Conservation (phyloP, 2,329 filamentous ascomycete species). For the Diaporthe humulicola region DNA sequence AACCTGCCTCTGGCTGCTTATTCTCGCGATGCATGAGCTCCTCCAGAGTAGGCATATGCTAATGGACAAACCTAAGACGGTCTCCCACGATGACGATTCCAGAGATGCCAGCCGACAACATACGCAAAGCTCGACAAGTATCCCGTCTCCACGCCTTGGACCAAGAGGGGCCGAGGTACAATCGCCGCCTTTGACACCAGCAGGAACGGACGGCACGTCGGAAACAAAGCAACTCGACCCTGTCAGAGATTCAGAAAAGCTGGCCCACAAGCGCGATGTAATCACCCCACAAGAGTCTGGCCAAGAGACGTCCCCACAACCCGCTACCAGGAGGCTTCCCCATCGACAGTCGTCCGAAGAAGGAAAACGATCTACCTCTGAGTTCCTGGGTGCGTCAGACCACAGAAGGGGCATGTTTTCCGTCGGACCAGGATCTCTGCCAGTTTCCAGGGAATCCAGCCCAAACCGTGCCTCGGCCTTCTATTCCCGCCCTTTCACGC, state of each 20-base stretch:
- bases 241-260: conserved; percentile 37
- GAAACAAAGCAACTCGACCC: conserved; percentile 48
- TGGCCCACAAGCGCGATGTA: conserved; percentile 45
- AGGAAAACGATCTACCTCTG: conserved; percentile 39
- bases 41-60: conserved; percentile 36
- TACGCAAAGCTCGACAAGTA: conserved; percentile 74
- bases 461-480: conserved; percentile 72
- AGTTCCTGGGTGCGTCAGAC: conserved; percentile 43
- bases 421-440: conserved; percentile 65
- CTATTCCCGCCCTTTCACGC: conserved; percentile 82
- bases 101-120: conserved; percentile 73
- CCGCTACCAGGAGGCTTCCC: conserved; percentile 55
- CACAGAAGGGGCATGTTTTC: conserved; percentile 70
- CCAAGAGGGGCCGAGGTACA: conserved; percentile 80
- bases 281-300: conserved; percentile 80
- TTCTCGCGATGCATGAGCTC: background rate
- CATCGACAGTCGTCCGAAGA: conserved; percentile 57
- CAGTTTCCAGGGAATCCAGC: conserved; percentile 72
- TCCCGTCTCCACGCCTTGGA: conserved; percentile 76
- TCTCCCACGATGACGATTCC: conserved; percentile 68
- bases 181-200: conserved; percentile 90
- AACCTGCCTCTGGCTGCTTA: conserved; percentile 21
- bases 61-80: conserved; percentile 58
- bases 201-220: conserved; percentile 71
- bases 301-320: conserved; percentile 62